phyloP scores from a whole-genome alignment of 1,284 basidiomycete genomes.

The Tilletia caries region DNA sequence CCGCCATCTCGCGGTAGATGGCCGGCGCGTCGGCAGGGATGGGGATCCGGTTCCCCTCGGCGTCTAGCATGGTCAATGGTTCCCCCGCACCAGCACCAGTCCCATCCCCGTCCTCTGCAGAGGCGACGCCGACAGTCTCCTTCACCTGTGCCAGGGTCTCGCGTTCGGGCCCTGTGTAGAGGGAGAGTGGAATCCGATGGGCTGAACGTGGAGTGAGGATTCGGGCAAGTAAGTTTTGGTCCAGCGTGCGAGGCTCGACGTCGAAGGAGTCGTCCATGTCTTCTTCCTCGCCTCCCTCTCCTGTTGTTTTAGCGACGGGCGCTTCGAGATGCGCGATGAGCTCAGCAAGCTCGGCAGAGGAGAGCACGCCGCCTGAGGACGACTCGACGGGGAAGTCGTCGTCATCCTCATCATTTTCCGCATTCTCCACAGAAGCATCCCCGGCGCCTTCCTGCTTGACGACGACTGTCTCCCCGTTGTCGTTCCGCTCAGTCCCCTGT shows the following conservation, averaged over 20 bases:
- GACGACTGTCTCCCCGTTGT: constrained; percentile 14
- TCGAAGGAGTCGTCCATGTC: neutral
- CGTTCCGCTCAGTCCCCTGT: neutral
- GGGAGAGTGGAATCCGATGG: constrained; percentile 33
- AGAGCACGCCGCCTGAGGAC: neutral
- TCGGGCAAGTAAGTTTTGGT: constrained; percentile 20
- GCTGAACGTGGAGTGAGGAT: constrained; percentile 35
- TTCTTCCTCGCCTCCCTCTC: neutral
- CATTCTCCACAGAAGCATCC: constrained; percentile 22
- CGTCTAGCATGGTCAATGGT: neutral
- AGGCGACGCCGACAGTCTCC: neutral
- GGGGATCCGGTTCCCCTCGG: constrained; percentile 1
- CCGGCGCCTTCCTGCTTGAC: constrained; percentile 26
- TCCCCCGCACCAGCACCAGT: no score
- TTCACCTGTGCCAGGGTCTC: neutral
- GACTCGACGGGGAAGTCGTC: constrained; percentile 23
- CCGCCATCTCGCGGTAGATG: constrained; percentile 50
- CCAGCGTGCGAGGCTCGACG: neutral
- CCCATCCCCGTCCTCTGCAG: no score
- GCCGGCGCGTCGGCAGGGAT: constrained; percentile 44
- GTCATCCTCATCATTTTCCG: constrained; percentile 6
- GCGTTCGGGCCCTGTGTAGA: constrained; percentile 39
- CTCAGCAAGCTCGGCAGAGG: constrained; percentile 1
- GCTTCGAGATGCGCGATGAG: neutral
- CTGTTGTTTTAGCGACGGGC: neutral